These are phyloP conservation scores for Ganoderma lingzhi DNA, from an alignment of 1,284 basidiomycete species.

Conservation along the genomic window DNA sequence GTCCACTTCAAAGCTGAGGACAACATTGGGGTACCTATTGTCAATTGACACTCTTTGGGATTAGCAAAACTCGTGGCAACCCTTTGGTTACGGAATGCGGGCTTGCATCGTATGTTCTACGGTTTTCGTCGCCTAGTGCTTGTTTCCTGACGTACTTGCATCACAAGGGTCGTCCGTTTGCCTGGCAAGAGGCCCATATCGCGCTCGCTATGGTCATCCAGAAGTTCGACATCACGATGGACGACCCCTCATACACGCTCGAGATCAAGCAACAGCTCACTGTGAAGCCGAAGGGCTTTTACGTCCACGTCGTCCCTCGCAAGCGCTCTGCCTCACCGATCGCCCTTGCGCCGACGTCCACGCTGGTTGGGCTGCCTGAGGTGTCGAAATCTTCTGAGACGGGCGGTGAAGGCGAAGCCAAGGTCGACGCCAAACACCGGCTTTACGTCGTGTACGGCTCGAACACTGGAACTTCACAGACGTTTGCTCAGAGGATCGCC, in stretches of 20 bases:
- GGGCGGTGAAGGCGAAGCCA: neutral
- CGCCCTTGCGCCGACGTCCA: constrained; percentile 24
- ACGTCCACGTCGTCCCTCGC: constrained; percentile 50
- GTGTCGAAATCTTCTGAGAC: constrained; percentile 11
- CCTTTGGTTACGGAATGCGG: constrained; percentile 53
- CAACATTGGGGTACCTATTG: neutral
- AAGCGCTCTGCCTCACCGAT: constrained; percentile 29
- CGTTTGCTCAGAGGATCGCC: constrained; percentile 57
- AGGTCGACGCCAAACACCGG: constrained; percentile 36
- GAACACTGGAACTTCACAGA: constrained; percentile 60
- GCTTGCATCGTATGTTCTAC: constrained; percentile 48
- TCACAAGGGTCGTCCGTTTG: constrained; percentile 50
- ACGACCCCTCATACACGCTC: constrained; percentile 53
- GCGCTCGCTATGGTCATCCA: constrained; percentile 53
- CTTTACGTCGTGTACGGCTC: constrained; percentile 56
- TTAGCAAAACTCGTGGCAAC: constrained; percentile 55
- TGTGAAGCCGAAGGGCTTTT: constrained; percentile 55
- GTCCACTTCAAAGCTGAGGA: constrained; percentile 10
- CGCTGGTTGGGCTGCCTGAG: constrained; percentile 26
- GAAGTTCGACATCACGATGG: constrained; percentile 53
- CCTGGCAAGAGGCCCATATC: constrained; percentile 57
- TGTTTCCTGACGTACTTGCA: neutral
- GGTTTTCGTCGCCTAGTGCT: neutral
- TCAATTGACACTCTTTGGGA: constrained; percentile 15
- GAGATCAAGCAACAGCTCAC: constrained; percentile 55